Evolutionary conservation across 495 filamentous ascomycete species (phyloP).

Genomic region (Antarctomyces pellizariae): DNA sequence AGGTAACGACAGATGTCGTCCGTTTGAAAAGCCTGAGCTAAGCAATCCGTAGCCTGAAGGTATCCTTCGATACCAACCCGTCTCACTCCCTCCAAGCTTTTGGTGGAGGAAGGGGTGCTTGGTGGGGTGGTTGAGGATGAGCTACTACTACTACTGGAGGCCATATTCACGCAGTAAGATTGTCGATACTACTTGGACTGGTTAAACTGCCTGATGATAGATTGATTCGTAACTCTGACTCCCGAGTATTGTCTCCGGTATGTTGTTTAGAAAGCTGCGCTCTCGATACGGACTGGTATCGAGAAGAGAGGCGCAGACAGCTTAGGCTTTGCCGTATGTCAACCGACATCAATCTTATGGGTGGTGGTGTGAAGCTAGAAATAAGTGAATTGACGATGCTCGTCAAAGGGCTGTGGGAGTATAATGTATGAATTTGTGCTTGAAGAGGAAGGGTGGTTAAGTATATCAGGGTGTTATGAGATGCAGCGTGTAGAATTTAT

Average conservation of each 20-base stretch:
- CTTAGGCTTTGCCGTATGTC: slow-evolving; percentile 42
- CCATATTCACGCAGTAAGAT: no score
- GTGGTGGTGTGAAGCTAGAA: background rate
- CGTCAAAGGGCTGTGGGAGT: background rate
- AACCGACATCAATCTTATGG: slow-evolving; percentile 48
- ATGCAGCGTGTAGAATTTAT: slow-evolving; percentile 2
- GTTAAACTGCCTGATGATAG: no score
- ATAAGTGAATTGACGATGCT: background rate
- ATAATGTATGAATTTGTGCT: background rate
- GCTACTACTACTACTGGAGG: no score
- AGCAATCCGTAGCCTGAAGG: slow-evolving; percentile 37
- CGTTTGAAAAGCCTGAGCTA: slow-evolving; percentile 53
- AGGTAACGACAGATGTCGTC: slow-evolving; percentile 55
- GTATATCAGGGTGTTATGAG: slow-evolving; percentile 1
- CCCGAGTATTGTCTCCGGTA: no score
- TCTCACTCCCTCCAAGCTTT: slow-evolving; percentile 29
- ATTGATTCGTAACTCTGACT: no score
- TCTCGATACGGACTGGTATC: slow-evolving; percentile 51
- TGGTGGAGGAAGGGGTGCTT: no score
- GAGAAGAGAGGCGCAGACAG: slow-evolving; percentile 43
- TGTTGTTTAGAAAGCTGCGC: slow-evolving; percentile 46
- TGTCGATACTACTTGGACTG: no score
- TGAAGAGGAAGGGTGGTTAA: background rate
- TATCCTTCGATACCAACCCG: slow-evolving; percentile 33
- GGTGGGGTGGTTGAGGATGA: no score